Percentiles rank a stretch among this genome's conserved stretches.
These are phyloP conservation scores for Pleurotus cornucopiae DNA, from an alignment of 768 basidiomycete genomes.

Conservation along the genomic window DNA sequence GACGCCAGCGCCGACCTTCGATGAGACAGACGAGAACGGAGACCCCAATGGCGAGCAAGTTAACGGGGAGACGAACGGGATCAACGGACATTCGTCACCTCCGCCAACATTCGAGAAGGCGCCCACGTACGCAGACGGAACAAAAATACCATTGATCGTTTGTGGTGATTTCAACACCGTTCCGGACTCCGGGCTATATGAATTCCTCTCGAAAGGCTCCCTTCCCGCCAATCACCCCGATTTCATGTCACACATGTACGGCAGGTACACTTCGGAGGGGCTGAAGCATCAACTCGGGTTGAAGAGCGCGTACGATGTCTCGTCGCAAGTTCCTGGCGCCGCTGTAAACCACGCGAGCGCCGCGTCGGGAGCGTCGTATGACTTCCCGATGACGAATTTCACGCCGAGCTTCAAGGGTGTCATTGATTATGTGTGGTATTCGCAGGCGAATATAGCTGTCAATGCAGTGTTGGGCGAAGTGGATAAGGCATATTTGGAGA, in stretches of 20 bases:
- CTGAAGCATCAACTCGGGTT: constrained; percentile 74
- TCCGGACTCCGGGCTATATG: constrained; percentile 84
- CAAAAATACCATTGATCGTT: constrained; percentile 86
- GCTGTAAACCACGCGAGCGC: constrained; percentile 9
- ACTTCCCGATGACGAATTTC: constrained; percentile 79
- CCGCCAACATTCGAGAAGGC: constrained; percentile 38
- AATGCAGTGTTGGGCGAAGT: constrained; percentile 88
- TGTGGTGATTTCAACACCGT: constrained; percentile 97
- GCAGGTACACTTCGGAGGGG: constrained; percentile 89
- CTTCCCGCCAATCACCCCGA: constrained; percentile 78
- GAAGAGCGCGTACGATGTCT: constrained; percentile 76
- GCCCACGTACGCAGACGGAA: constrained; percentile 76
- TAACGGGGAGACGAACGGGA: constrained; percentile 6
- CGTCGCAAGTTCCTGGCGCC: constrained; percentile 17
- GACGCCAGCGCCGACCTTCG: constrained; percentile 21
- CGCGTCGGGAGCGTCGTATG: constrained; percentile 8
- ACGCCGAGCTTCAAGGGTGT: constrained; percentile 83
- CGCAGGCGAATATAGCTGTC: constrained; percentile 64
- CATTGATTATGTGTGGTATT: constrained; percentile 95
- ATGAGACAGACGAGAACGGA: constrained; percentile 15
- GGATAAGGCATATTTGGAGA: constrained; percentile 78
- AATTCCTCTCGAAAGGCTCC: constrained; percentile 75
- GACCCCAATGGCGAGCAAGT: constrained; percentile 13
- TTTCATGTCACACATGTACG: constrained; percentile 89
- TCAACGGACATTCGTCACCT: constrained; percentile 6